phyloP scores from a whole-genome alignment of 2,329 filamentous ascomycete genomes.

The Epichloe coenophiala region DNA sequence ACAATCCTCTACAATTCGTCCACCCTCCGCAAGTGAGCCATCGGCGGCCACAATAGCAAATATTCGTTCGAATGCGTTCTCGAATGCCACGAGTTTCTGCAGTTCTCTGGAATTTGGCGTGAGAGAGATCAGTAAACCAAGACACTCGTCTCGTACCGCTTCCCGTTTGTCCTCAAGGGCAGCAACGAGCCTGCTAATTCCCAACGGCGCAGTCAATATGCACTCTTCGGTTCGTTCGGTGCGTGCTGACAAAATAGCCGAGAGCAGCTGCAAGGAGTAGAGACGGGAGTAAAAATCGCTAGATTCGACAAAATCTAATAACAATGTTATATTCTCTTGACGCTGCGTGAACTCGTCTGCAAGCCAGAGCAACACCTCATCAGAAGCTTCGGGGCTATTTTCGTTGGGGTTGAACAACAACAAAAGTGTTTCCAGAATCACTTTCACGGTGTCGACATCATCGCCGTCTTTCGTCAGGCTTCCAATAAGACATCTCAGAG shows the following conservation, averaged over 20 bases:
- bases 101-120: constrained; percentile 79
- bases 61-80: constrained; percentile 79
- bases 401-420: constrained; percentile 72
- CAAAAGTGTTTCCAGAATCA: constrained; percentile 85
- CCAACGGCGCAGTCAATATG: constrained; percentile 76
- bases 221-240: constrained; percentile 91
- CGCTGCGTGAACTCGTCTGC: constrained; percentile 96
- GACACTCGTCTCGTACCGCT: constrained; percentile 73
- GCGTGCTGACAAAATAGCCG: constrained; percentile 70
- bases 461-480: constrained; percentile 78
- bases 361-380: constrained; percentile 90
- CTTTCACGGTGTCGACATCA: constrained; percentile 92
- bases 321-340: constrained; percentile 87
- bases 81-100: constrained; percentile 90
- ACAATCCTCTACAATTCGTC: constrained; percentile 83
- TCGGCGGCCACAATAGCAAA: constrained; percentile 74
- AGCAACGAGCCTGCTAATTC: constrained; percentile 73
- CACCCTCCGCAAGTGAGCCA: constrained; percentile 69
- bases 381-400: constrained; percentile 77
- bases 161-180: constrained; percentile 77
- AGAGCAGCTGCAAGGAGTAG: constrained; percentile 80
- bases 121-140: constrained; percentile 76
- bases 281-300: constrained; percentile 82
- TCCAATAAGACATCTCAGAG: constrained; percentile 75
- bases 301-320: constrained; percentile 80